Evolutionary conservation across 2,329 filamentous ascomycete species (phyloP), one percentile per base, ranked within the genome.

Genomic region (Penicillium sp.): DNA sequence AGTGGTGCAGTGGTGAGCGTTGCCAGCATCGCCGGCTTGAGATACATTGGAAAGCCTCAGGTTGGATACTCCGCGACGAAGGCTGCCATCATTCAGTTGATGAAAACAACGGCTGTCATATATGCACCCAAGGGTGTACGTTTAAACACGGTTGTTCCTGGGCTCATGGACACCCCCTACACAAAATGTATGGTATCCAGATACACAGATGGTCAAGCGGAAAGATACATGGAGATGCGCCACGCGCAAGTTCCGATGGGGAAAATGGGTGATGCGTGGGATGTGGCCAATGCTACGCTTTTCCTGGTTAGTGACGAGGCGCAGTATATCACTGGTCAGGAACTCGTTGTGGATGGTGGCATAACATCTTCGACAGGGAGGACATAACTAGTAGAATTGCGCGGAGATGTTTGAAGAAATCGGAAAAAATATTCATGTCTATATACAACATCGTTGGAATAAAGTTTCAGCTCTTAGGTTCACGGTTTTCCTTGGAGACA

Each of bases 111-210:
- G 0, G 79, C 79, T 0, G 75, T 85, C 1, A 79, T 82, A 0
- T 73, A 72, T 60, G 67, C 67, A 9, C 57, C 52, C 3, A 69
- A 63, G 21, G 53, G 77, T 0, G 76, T 85, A 4, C 40, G 67
- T 17, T 21, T 86, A 35, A 86, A 86, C 62, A 78, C 78, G 0
- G 81, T 86, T 0, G 80, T 84, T 0, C 84, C 84, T 0, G 83
- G 83, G 0, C 65, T 86, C 56, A 85, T 86, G 67, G 75, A 84
- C 53, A 85, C 83, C 17, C 82, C 82, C 0, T 78, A 82, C 38
- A 80, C 80, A 6, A 71, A 72, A 15, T 73, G 70, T 3, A 55
- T 85, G 56, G 77, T 81, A 0, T 70, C 78, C 25, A 73, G 81
- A 50, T 84, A 78, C 64, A 72, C 71, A 0, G 71, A 68, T 0